Evolutionary conservation across 345 rosid species (phyloP).

Genomic region (Zanthoxylum bungeanum): DNA sequence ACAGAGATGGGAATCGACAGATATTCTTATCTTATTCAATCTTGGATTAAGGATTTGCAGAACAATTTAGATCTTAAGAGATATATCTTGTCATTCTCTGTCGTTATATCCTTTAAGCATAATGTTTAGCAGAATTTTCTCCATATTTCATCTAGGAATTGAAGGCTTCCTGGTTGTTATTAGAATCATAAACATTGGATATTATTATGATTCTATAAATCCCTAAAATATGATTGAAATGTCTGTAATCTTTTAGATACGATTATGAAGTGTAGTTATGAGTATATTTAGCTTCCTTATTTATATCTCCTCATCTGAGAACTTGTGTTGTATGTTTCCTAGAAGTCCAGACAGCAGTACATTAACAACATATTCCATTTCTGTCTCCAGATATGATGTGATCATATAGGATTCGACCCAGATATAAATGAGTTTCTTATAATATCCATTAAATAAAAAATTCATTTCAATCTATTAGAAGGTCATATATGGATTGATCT

Average conservation of each 20-base stretch:
- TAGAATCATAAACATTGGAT: too few relatives aligned
- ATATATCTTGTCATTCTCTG: background rate
- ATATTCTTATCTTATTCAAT: conserved; percentile 14
- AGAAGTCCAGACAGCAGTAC: conserved; percentile 85
- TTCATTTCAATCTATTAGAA: too few relatives aligned
- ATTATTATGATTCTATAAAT: too few relatives aligned
- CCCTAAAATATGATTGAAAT: too few relatives aligned
- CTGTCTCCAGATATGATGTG: too few relatives aligned
- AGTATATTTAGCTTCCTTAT: conserved; percentile 41
- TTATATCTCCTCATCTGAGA: conserved; percentile 67
- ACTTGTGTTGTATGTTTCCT: conserved; percentile 84
- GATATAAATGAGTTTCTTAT: too few relatives aligned
- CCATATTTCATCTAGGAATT: background rate
- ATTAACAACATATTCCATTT: conserved; percentile 74
- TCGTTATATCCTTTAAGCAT: too few relatives aligned
- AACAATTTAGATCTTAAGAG: conserved; percentile 2
- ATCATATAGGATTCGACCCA: too few relatives aligned
- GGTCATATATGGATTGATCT: too few relatives aligned
- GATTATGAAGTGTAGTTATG: too few relatives aligned
- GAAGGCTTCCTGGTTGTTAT: background rate
- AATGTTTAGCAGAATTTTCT: background rate
- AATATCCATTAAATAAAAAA: too few relatives aligned
- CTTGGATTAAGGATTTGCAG: conserved; percentile 5
- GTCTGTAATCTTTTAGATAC: too few relatives aligned
- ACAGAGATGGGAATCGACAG: conserved; percentile 9